Base-by-base conservation (phyloP, 176 grass and related monocot genomes). In the Ensete ventricosum region DNA sequence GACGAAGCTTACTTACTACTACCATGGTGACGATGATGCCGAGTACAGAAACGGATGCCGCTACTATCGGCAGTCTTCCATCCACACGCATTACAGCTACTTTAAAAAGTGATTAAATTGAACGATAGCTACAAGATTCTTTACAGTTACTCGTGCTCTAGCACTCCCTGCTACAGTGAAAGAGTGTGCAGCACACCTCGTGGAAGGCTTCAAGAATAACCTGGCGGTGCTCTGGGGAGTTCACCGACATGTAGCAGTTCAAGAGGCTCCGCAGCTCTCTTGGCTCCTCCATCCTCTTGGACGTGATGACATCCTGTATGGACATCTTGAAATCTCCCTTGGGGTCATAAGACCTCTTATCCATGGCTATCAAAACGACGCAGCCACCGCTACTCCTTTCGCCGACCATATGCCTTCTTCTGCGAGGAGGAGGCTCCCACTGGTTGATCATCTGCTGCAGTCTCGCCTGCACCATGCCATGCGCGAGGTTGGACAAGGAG, bases 191-290 rank as follows among this genome's bases (percentile, higher is more conserved):
- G 81, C 90, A 98, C 10, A 91, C 94, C 78, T 98, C 90, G 70
- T 90, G 81, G 73, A 98, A 93, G 50, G 94, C 90, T 64, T 93
- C 90, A n/a, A 98, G 88, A 51, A 98, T 98, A 63, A 79, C 77
- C 60, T 80, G 79, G 65, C 86, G 90, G 71, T 91, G 90, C 78
- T 91, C 90, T 5, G 83, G 67, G 16, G 88, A 79, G 80, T 98
- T 93, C 78, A 98, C 83, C 1, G 90, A 88, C 12, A 98, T 67
- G 81, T 98, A 93, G 83, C 94, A 93, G 74, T 93, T 98, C 72
- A 98, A 64, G 71, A 98, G 82, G 64, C 85, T 85, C 13, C 86
- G 84, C n/a, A 98, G 84, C 71, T 98, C 94, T 34, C 80, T 87
- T 1, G 90, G 90, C 76, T 91, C 88, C 54, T 83, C 82, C 83